Conservation (phyloP, 192 early-diverging fungal genomes). For the Backusella macrospora region DNA sequence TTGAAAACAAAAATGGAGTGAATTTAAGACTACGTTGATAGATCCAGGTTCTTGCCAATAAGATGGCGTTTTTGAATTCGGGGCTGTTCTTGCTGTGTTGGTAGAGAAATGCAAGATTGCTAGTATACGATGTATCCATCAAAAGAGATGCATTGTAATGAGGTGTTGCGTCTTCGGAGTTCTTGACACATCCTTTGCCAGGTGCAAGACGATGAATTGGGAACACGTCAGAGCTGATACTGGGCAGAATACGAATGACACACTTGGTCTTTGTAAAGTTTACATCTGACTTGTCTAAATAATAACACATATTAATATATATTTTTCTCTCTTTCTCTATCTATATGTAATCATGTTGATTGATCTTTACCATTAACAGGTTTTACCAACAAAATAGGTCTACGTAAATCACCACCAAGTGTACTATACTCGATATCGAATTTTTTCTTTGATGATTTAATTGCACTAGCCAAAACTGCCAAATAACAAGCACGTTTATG, state of each 20-base stretch:
- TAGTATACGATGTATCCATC: slow-evolving; percentile 71
- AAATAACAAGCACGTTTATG: slow-evolving; percentile 95
- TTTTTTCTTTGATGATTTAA: slow-evolving; percentile 50
- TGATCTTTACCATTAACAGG: slow-evolving; percentile 50
- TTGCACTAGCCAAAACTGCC: slow-evolving; percentile 67
- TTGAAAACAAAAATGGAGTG: slow-evolving; percentile 79
- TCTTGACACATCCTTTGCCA: slow-evolving; percentile 80
- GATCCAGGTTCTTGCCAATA: slow-evolving; percentile 86
- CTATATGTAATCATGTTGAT: too few species aligned
- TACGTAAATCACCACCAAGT: slow-evolving; percentile 63
- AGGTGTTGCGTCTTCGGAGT: slow-evolving; percentile 71
- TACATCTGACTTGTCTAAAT: slow-evolving; percentile 57
- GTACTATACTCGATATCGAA: slow-evolving; percentile 54
- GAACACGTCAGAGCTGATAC: slow-evolving; percentile 66
- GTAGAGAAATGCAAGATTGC: slow-evolving; percentile 80
- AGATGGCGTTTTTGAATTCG: slow-evolving; percentile 79
- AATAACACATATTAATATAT: too few species aligned
- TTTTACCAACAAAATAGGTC: slow-evolving; percentile 63
- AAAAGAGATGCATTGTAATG: slow-evolving; percentile 88
- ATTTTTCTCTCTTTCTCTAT: background rate
- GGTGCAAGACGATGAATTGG: slow-evolving; percentile 74
- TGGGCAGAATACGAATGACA: slow-evolving; percentile 81
- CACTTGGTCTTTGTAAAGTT: slow-evolving; percentile 71
- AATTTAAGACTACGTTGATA: slow-evolving; percentile 76
- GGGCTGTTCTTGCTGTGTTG: slow-evolving; percentile 69